These are phyloP conservation scores for Pyricularia grisea DNA, from an alignment of 2,329 filamentous ascomycete species.

Conservation along the genomic window DNA sequence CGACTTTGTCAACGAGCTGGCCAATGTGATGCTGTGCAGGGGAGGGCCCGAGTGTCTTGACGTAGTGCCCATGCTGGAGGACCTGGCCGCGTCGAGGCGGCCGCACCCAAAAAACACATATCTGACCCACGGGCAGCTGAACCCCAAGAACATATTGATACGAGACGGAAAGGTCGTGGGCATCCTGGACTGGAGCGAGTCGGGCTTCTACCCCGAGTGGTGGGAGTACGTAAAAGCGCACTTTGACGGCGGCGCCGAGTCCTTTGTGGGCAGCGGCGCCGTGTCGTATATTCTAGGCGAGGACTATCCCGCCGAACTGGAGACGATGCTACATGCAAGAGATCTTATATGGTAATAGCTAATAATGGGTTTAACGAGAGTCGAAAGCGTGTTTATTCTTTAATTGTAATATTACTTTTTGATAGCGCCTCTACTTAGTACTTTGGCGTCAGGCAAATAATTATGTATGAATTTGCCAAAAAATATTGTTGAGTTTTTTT, in stretches of 20 bases:
- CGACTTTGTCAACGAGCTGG: conserved; percentile 4
- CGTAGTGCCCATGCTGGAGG: conserved; percentile 4
- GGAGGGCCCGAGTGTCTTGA: not conserved
- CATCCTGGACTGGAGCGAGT: conserved; percentile 8
- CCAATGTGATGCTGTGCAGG: not conserved
- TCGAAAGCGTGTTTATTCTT: not conserved
- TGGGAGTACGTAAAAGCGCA: conserved; percentile 9
- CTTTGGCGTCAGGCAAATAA: not conserved
- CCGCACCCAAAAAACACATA: not conserved
- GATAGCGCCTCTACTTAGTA: not conserved
- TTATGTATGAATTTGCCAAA: not conserved
- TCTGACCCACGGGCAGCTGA: conserved; percentile 9
- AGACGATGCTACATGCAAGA: conserved; percentile 7
- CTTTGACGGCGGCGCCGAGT: conserved; percentile 7
- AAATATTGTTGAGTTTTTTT: not conserved
- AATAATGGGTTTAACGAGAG: not conserved
- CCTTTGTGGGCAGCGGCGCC: conserved; percentile 3
- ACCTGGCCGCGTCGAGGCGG: not conserved
- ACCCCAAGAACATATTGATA: conserved; percentile 7
- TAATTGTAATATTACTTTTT: not conserved
- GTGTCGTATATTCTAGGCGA: conserved; percentile 1
- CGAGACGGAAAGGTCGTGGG: conserved; percentile 5
- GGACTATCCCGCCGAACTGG: conserved; percentile 5
- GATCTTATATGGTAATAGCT: conserved; percentile 6
- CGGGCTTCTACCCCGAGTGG: conserved; percentile 8